Conservation (phyloP, 257 asterid genomes). For the Ophiorrhiza pumila region DNA sequence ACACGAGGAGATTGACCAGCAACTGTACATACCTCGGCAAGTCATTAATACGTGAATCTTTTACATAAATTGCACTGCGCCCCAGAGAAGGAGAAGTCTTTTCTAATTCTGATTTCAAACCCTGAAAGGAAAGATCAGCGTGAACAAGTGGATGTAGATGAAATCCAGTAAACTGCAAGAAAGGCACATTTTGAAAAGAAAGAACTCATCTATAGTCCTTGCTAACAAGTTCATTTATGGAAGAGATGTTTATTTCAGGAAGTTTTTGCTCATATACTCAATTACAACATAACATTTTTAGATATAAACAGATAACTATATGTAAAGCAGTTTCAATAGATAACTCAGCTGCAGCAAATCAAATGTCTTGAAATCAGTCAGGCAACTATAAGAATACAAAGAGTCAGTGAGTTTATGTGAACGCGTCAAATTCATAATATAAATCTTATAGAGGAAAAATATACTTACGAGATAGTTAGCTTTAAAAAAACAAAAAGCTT, state of each 20-base stretch:
- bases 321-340: neutral
- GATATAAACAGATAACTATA: neutral
- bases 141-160: conserved; percentile 1
- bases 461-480: neutral
- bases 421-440: neutral
- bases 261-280: neutral
- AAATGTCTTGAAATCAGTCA: neutral
- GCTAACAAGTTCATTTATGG: neutral
- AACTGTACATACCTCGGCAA: conserved; percentile 72
- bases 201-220: neutral
- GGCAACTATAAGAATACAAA: neutral
- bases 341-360: neutral
- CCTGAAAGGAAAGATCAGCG: conserved; percentile 45
- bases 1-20: conserved; percentile 3
- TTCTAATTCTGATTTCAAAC: conserved; percentile 90
- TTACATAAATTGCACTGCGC: conserved; percentile 78
- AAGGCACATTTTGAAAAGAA: neutral
- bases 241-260: neutral
- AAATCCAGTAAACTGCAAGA: neutral
- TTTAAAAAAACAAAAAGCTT: neutral
- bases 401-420: neutral
- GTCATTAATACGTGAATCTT: conserved; percentile 85
- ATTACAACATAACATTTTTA: neutral
- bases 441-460: neutral
- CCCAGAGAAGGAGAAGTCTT: conserved; percentile 96